phyloP scores from a whole-genome alignment of 2,329 filamentous ascomycete genomes.

The Fusarium compactum region DNA sequence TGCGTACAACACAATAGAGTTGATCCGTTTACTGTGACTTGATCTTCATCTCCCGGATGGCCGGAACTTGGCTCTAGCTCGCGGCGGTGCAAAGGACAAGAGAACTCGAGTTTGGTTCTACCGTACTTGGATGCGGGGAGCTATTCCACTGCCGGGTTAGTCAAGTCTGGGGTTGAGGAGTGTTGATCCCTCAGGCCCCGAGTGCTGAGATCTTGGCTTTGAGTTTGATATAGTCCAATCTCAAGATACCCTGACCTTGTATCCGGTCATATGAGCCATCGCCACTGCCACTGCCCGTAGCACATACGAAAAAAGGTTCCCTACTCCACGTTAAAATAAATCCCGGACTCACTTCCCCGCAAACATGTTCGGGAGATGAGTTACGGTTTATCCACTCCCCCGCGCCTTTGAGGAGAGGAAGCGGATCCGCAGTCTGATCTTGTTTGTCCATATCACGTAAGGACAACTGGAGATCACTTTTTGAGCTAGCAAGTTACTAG shows the following conservation, averaged over 20 bases:
- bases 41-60: slow-evolving; percentile 16
- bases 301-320: neutral
- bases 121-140: slow-evolving; percentile 26
- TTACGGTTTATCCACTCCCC: slow-evolving; percentile 27
- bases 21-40: slow-evolving; percentile 1
- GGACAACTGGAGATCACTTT: slow-evolving; percentile 10
- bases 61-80: slow-evolving; percentile 26
- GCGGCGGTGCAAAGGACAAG: slow-evolving; percentile 29
- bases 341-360: slow-evolving; percentile 21
- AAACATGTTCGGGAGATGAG: slow-evolving; percentile 20
- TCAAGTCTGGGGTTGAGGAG: slow-evolving; percentile 24
- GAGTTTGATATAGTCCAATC: neutral
- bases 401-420: slow-evolving; percentile 15
- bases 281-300: neutral
- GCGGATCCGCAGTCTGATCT: slow-evolving; percentile 34
- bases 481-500: neutral
- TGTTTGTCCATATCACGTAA: slow-evolving; percentile 14
- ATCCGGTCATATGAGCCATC: neutral
- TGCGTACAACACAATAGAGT: neutral
- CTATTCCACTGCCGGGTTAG: slow-evolving; percentile 20
- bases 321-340: slow-evolving; percentile 3
- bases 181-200: neutral
- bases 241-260: neutral
- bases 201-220: neutral
- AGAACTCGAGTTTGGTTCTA: slow-evolving; percentile 12